Percentiles rank a stretch among this genome's conserved stretches.
Evolutionary conservation across 78 protist species (phyloP).

Genomic region (Blattamonas nauphoetae): DNA sequence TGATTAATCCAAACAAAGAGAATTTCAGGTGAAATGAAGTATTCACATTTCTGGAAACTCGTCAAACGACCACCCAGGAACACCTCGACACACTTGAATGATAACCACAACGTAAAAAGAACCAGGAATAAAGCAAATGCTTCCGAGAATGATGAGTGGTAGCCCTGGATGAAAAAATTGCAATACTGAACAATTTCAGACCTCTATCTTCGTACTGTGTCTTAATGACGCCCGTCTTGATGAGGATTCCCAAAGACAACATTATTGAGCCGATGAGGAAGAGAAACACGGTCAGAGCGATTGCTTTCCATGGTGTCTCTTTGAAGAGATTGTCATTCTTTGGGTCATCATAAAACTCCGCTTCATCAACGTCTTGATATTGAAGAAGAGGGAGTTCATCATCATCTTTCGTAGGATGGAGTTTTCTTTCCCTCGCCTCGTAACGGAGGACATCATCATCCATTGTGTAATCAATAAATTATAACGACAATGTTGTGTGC

Average conservation of each 20-base stretch:
- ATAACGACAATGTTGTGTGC: no score
- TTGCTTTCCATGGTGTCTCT: constrained; percentile 1
- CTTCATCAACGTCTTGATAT: no score
- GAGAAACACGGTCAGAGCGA: not conserved
- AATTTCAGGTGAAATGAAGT: no score
- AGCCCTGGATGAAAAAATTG: not conserved
- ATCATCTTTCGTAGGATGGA: no score
- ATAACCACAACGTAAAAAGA: not conserved
- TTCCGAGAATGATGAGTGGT: not conserved
- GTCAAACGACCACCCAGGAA: not conserved
- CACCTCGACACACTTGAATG: not conserved
- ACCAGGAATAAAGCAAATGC: not conserved
- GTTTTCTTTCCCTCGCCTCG: no score
- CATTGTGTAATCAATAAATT: no score
- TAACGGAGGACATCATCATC: no score
- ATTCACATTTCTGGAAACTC: constrained; percentile 1
- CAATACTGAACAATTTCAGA: no score
- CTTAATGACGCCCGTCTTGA: not conserved
- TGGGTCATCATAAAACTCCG: no score
- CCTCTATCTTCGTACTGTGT: not conserved
- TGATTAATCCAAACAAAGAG: no score
- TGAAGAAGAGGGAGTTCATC: no score
- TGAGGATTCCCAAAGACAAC: not conserved
- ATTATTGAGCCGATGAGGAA: not conserved
- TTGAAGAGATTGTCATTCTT: no score